Percentiles rank a stretch among this genome's conserved stretches.
These are phyloP conservation scores for Boletus mariae DNA, from an alignment of 1,284 basidiomycete species.

Conservation along the genomic window DNA sequence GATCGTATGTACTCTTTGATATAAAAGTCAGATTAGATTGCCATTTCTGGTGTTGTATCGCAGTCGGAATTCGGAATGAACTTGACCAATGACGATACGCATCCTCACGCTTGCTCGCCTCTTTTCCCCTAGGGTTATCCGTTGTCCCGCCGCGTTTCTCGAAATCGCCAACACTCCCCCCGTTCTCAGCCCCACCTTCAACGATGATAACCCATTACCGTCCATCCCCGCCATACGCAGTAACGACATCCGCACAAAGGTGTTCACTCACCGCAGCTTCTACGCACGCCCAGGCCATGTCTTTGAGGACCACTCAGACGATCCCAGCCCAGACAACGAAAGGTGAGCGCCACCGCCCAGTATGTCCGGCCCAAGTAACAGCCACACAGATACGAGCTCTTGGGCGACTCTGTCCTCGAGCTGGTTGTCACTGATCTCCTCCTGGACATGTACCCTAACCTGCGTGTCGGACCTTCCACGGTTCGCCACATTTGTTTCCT, in stretches of 20 bases:
- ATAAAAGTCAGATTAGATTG: too few relatives aligned
- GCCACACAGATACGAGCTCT: conserved; percentile 57
- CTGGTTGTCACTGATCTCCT: conserved; percentile 62
- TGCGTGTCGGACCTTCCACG: conserved; percentile 74
- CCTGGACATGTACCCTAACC: conserved; percentile 56
- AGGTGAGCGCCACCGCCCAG: conserved; percentile 41
- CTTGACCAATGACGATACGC: background rate
- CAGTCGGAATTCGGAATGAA: background rate
- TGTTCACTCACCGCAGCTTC: conserved; percentile 72
- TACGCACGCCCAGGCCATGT: conserved; percentile 63
- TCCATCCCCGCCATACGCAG: conserved; percentile 21
- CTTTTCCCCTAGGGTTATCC: background rate
- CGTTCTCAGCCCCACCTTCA: conserved; percentile 18
- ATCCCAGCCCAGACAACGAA: conserved; percentile 75
- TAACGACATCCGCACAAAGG: conserved; percentile 40
- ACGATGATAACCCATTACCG: conserved; percentile 21
- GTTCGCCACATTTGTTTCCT: conserved; percentile 38
- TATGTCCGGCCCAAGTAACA: background rate
- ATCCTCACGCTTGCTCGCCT: background rate
- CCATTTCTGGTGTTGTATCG: too few relatives aligned
- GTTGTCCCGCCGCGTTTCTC: background rate
- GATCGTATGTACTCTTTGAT: too few relatives aligned
- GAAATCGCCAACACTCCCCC: conserved; percentile 9
- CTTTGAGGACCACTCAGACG: conserved; percentile 67
- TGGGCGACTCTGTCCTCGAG: conserved; percentile 71